Base-by-base conservation (phyloP, 2,329 filamentous ascomycete species). In the Hypoxylon sp. region DNA sequence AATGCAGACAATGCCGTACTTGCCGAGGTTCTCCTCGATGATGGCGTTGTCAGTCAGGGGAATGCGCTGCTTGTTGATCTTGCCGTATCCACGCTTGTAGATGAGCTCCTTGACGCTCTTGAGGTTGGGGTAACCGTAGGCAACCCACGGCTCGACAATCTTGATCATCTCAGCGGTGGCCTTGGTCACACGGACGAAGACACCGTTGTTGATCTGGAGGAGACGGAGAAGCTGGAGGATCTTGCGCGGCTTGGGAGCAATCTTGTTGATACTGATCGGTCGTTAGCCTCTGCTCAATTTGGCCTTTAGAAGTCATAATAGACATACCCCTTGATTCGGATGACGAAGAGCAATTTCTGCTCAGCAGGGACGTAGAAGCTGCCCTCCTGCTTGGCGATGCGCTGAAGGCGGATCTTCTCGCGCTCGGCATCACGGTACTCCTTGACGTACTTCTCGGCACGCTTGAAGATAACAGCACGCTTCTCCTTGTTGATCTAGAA, bases 71-170 rank as follows among this genome's bases (percentile, higher is more conserved):
- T 97, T 97, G 88, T 98, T 90, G 84, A 98, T 86, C 91, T 98
- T 99, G 82, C 95, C 96, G 85, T 99, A 98, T 80, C 96, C 96
- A 78, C 96, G 95, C 93, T 98, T 99, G 91, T 99, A 99, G 88
- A 99, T 85, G 81, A 99, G 94, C 88, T 99, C 96, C 85, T 97
- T 97, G 84, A 99, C 90, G 81, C 91, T 93, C 92, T 99, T 99
- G 74, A 98, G 92, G 90, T 98, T 98, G 84, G 96, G 96, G 89
- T 98, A 98, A 83, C 96, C 96, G 84, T 98, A 99, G 80, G 96
- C 95, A 78, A 99, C 91, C 90, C 96, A 99, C 77, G 96, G 96
- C 90, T 99, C 96, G 82, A 99, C 93, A 75, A 98, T 90, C 88
- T 96, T 97, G 81, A 97, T 89, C 94, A 97, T 97, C 90, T 97